These are phyloP conservation scores for Alternaria ventricosa DNA, from an alignment of 2,329 filamentous ascomycete species.

Conservation along the genomic window DNA sequence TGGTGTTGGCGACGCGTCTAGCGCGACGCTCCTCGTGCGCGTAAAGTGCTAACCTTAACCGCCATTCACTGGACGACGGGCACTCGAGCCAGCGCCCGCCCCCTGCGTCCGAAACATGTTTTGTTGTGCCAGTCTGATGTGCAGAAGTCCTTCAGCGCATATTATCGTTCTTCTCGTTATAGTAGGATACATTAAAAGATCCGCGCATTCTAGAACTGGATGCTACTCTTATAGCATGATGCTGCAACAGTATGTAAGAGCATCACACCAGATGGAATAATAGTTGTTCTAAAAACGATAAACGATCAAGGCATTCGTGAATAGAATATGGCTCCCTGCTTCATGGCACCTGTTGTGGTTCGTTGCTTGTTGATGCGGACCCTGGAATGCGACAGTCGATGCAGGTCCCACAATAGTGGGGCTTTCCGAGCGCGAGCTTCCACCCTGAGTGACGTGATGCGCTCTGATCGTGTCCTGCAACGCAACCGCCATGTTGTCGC, in stretches of 20 bases:
- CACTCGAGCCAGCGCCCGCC: constrained; percentile 5
- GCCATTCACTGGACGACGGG: constrained; percentile 15
- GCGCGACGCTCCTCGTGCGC: constrained; percentile 16
- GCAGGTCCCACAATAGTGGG: constrained; percentile 14
- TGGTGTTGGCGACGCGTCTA: constrained; percentile 26
- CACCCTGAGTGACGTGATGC: background rate
- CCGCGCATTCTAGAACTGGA: background rate
- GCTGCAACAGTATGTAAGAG: background rate
- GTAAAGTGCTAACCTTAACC: constrained; percentile 19
- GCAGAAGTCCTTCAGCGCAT: background rate
- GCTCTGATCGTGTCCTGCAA: background rate
- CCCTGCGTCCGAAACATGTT: background rate
- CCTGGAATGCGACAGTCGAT: constrained; percentile 4
- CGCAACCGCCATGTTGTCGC: constrained; percentile 8
- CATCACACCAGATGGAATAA: background rate
- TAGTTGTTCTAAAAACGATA: background rate
- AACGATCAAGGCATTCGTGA: background rate
- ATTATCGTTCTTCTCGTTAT: too few relatives aligned
- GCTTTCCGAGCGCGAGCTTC: constrained; percentile 10
- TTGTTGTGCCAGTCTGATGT: background rate
- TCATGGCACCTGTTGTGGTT: background rate
- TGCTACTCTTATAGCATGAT: background rate
- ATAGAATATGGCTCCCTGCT: background rate
- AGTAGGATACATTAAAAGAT: too few relatives aligned
- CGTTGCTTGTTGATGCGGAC: constrained; percentile 1